phyloP scores from a whole-genome alignment of 2,329 filamentous ascomycete genomes.

The Colletotrichum gloeosporioides region DNA sequence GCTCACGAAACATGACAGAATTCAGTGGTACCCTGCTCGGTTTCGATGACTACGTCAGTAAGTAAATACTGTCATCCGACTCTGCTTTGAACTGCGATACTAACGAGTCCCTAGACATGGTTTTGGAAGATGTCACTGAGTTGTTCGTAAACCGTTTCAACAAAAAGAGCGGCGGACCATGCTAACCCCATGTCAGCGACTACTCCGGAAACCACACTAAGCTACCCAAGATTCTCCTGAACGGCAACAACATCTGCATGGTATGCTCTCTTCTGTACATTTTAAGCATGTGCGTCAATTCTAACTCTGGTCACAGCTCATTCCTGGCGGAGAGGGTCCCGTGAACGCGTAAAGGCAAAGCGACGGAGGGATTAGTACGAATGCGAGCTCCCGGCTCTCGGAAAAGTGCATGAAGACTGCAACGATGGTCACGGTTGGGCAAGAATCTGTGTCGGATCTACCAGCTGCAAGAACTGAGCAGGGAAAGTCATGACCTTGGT shows the following conservation, averaged over 20 bases:
- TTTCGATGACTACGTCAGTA: conserved; percentile 99
- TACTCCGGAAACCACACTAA: conserved; percentile 88
- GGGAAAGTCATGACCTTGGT: neutral
- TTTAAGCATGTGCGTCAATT: accelerated
- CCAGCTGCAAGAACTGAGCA: neutral
- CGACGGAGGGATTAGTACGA: neutral
- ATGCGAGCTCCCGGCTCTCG: neutral
- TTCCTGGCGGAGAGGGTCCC: conserved; percentile 79
- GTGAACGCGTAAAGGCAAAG: conserved; percentile 25
- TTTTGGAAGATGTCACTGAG: conserved; percentile 95
- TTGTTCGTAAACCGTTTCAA: conserved; percentile 64
- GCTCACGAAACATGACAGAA: conserved; percentile 59
- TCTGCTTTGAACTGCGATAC: neutral
- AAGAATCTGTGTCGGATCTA: neutral
- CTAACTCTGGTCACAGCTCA: conserved; percentile 59
- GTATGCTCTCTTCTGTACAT: conserved; percentile 52
- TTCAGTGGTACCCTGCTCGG: conserved; percentile 94
- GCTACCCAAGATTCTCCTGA: conserved; percentile 91
- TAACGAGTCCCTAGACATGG: conserved; percentile 77
- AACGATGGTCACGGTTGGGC: neutral
- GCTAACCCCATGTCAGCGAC: conserved; percentile 66
- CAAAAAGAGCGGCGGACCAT: neutral
- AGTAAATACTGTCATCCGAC: conserved; percentile 49
- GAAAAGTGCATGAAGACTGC: neutral
- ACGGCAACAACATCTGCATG: conserved; percentile 99